Percentiles rank a stretch among this genome's conserved stretches.
These are phyloP conservation scores for Fraxinus greggii DNA, from an alignment of 305 asterid genomes.

Conservation along the genomic window DNA sequence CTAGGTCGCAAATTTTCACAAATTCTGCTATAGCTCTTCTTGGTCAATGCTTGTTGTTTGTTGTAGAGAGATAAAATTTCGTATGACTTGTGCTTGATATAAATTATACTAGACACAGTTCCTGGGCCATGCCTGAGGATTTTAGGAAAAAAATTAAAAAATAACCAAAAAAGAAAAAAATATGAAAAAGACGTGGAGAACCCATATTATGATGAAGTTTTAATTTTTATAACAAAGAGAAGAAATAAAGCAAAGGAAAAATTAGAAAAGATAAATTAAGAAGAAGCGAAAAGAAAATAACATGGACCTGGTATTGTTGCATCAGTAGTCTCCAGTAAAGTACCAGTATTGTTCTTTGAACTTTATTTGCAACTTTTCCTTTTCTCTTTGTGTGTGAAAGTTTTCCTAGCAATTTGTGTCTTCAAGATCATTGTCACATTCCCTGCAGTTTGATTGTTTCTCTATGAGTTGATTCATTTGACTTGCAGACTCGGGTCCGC, in stretches of 20 bases:
- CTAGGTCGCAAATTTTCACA: neutral
- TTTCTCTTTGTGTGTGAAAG: neutral
- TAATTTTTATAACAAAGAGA: neutral
- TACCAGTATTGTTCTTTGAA: neutral
- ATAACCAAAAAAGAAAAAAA: neutral
- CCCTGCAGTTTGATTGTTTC: neutral
- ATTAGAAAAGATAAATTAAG: neutral
- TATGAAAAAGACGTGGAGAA: neutral
- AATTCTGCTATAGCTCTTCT: constrained; percentile 7
- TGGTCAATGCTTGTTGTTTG: neutral
- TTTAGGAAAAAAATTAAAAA: neutral
- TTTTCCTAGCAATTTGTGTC: neutral
- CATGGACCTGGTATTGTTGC: neutral
- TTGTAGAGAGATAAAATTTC: neutral
- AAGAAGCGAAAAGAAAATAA: neutral
- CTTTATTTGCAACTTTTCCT: neutral
- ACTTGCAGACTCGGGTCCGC: neutral
- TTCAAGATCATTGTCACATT: neutral
- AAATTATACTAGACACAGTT: neutral
- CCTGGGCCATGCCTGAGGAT: neutral
- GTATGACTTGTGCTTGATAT: neutral
- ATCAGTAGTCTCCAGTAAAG: neutral
- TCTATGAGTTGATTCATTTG: neutral
- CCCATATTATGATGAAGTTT: neutral
- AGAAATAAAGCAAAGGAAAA: neutral